Evolutionary conservation across 1,284 basidiomycete species (phyloP).

Genomic region (Cutaneotrichosporon dermatis): DNA sequence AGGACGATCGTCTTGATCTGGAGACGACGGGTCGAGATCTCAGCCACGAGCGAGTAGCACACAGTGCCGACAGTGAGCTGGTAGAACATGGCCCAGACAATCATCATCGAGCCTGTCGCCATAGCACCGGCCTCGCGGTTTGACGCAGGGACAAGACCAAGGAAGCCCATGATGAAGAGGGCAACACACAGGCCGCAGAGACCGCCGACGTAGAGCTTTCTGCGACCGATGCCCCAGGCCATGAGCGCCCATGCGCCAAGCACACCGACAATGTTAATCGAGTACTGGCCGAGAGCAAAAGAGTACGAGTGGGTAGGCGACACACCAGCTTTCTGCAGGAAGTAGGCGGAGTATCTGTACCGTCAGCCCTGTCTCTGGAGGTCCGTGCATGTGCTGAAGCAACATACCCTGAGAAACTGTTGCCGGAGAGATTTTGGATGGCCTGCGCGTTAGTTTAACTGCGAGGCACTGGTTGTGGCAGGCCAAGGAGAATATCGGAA

Average conservation of each 20-base stretch:
- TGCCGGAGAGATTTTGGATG: conserved; percentile 44
- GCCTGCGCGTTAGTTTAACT: conserved; percentile 23
- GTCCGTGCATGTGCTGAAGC: background rate
- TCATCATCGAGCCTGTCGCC: conserved; percentile 50
- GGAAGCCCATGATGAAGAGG: conserved; percentile 52
- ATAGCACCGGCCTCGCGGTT: conserved; percentile 29
- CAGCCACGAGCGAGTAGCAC: conserved; percentile 49
- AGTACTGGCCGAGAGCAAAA: conserved; percentile 47
- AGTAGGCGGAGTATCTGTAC: conserved; percentile 39
- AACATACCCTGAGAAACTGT: conserved; percentile 31
- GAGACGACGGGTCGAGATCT: conserved; percentile 52
- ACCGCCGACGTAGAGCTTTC: conserved; percentile 51
- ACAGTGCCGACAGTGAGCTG: conserved; percentile 46
- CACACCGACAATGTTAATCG: conserved; percentile 35
- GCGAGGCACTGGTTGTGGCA: too few species aligned
- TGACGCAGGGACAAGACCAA: conserved; percentile 45
- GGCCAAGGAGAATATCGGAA: too few species aligned
- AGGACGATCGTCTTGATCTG: conserved; percentile 55
- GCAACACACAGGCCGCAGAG: conserved; percentile 48
- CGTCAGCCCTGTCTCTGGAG: background rate
- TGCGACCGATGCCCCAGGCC: conserved; percentile 48
- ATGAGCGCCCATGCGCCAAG: conserved; percentile 47
- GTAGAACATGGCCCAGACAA: conserved; percentile 49
- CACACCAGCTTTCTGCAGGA: conserved; percentile 51
- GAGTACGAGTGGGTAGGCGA: conserved; percentile 43